Evolutionary conservation across 163 green algal genomes (phyloP).

Genomic region (Volvox carteri): DNA sequence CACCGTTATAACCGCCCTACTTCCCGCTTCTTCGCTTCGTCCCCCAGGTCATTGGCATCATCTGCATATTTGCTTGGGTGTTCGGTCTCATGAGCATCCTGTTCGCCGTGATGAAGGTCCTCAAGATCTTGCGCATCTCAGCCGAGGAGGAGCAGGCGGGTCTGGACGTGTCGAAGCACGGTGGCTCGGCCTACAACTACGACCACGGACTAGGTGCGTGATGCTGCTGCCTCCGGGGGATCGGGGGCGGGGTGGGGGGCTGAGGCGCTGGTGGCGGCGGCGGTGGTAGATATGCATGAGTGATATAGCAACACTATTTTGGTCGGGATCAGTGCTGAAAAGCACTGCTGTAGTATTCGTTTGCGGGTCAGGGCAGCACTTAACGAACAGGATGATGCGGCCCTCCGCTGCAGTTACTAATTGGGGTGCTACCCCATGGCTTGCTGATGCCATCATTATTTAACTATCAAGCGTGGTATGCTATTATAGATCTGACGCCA

Average conservation of each 20-base stretch:
- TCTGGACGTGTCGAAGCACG: slow-evolving; percentile 89
- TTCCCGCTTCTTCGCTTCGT: not conserved
- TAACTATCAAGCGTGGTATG: too few species aligned
- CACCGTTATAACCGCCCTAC: not conserved
- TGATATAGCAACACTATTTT: too few species aligned
- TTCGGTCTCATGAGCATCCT: slow-evolving; percentile 69
- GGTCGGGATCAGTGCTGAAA: too few species aligned
- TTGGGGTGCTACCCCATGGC: too few species aligned
- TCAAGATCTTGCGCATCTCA: slow-evolving; percentile 80
- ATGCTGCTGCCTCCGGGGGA: not conserved
- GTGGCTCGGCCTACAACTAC: slow-evolving; percentile 62
- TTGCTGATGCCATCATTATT: too few species aligned
- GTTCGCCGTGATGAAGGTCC: slow-evolving; percentile 79
- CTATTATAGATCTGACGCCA: too few species aligned
- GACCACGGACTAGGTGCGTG: slow-evolving; percentile 42
- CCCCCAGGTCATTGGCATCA: slow-evolving; percentile 76
- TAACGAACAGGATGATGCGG: too few species aligned
- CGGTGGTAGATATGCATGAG: too few species aligned
- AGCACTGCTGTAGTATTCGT: too few species aligned
- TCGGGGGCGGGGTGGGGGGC: not conserved
- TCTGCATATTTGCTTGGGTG: slow-evolving; percentile 81
- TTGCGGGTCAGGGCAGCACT: too few species aligned
- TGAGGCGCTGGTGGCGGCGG: too few species aligned
- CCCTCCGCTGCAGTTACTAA: too few species aligned
- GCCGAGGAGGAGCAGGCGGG: slow-evolving; percentile 86